These are phyloP conservation scores for Zarea fungicola DNA, from an alignment of 2,329 filamentous ascomycete genomes.

Conservation along the genomic window DNA sequence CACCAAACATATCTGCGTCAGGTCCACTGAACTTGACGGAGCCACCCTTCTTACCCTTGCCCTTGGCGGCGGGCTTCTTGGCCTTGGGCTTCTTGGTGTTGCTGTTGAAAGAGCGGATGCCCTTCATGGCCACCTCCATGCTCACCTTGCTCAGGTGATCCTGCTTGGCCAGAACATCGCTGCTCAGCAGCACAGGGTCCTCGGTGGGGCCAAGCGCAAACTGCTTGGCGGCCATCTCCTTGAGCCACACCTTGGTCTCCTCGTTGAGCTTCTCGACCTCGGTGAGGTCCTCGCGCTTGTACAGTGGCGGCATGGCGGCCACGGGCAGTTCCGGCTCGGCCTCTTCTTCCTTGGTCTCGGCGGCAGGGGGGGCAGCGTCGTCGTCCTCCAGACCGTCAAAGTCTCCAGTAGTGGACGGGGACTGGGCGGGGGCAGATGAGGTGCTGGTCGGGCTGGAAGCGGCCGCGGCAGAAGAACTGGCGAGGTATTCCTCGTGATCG, in stretches of 20 bases:
- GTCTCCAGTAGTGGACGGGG: conserved; percentile 46
- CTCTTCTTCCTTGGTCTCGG: conserved; percentile 38
- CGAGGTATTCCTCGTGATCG: conserved; percentile 59
- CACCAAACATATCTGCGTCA: conserved; percentile 23
- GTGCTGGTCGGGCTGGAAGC: conserved; percentile 24
- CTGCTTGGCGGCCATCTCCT: conserved; percentile 65
- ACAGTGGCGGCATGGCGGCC: conserved; percentile 59
- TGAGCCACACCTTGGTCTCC: conserved; percentile 67
- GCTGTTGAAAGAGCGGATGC: conserved; percentile 51
- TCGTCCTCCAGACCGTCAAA: conserved; percentile 80
- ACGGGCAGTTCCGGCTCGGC: conserved; percentile 32
- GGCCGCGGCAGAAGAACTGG: conserved; percentile 46
- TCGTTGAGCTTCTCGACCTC: conserved; percentile 58
- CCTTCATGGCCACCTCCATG: conserved; percentile 66
- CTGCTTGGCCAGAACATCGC: conserved; percentile 65
- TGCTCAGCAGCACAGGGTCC: conserved; percentile 67
- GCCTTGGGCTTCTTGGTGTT: conserved; percentile 39
- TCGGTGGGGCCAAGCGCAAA: conserved; percentile 63
- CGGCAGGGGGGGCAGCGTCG: too few species aligned
- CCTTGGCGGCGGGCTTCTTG: conserved; percentile 23
- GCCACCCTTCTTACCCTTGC: background rate
- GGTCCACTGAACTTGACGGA: conserved; percentile 31
- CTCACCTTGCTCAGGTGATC: conserved; percentile 67
- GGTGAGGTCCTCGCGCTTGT: conserved; percentile 67
- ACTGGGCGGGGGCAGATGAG: conserved; percentile 36